Percentiles rank a stretch among this genome's conserved stretches.
phyloP scores from a whole-genome alignment of 2,329 filamentous ascomycete genomes.

The Sporothrix sp. region DNA sequence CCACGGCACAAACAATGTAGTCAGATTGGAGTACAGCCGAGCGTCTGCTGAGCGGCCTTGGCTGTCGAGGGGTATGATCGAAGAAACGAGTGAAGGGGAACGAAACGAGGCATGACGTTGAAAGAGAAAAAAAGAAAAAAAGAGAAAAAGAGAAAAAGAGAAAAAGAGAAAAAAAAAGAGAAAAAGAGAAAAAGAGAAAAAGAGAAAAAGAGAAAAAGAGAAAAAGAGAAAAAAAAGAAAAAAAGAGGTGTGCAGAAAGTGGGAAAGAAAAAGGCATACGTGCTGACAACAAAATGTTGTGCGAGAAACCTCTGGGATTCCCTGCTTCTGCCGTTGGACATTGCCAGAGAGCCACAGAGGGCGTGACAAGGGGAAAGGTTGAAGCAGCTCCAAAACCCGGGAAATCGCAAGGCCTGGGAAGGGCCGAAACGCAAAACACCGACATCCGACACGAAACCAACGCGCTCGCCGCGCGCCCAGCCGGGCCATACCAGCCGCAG shows the following conservation, averaged over 20 bases:
- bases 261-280: too few species aligned
- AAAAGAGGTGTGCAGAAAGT: too few species aligned
- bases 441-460: not conserved
- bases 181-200: constrained; percentile 4
- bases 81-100: not conserved
- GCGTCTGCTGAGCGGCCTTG: too few species aligned
- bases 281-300: too few species aligned
- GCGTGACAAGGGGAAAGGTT: too few species aligned
- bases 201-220: not conserved
- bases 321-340: too few species aligned
- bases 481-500: not conserved
- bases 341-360: too few species aligned
- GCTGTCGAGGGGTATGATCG: not conserved
- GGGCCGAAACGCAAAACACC: too few species aligned
- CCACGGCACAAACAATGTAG: not conserved
- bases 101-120: not conserved
- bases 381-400: too few species aligned
- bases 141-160: not conserved
- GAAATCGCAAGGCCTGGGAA: too few species aligned
- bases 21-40: too few species aligned
- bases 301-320: too few species aligned
- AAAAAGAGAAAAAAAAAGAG: not conserved
- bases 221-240: not conserved
- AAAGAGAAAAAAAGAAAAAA: not conserved
- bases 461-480: constrained; percentile 1